A percentile compares a stretch with the other conserved stretches of the same genome.
Conservation (phyloP, 2,329 filamentous ascomycete species). For the Curvularia verruculosa region DNA sequence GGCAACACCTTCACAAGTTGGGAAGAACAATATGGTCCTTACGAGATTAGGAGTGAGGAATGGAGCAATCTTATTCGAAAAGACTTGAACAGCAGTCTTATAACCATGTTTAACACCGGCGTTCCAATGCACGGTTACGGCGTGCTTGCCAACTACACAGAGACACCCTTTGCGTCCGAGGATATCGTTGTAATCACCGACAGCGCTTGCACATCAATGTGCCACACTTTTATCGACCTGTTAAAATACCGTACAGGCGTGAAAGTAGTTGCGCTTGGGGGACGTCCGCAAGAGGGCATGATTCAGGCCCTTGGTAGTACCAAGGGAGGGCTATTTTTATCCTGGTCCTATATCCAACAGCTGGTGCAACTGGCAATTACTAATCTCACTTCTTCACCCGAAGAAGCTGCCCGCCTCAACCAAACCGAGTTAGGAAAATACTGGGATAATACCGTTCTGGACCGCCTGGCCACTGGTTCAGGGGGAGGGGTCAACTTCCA, state of each 20-base stretch:
- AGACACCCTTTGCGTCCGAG: slow-evolving; percentile 57
- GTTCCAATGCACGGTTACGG: slow-evolving; percentile 38
- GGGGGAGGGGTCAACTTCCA: neutral
- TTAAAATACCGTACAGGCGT: neutral
- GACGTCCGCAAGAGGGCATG: neutral
- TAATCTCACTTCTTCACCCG: neutral
- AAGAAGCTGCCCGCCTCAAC: neutral
- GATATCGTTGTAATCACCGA: slow-evolving; percentile 40
- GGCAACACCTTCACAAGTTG: too few relatives aligned
- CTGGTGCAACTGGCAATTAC: neutral
- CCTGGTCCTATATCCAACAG: neutral
- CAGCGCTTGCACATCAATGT: neutral
- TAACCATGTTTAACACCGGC: slow-evolving; percentile 41
- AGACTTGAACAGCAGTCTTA: slow-evolving; percentile 49
- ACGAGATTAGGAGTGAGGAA: slow-evolving; percentile 39
- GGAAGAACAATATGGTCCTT: too few relatives aligned
- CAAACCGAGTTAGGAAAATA: neutral
- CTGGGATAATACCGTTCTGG: neutral
- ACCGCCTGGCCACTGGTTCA: neutral
- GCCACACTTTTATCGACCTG: neutral
- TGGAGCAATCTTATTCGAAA: slow-evolving; percentile 65
- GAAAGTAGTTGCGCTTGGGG: neutral
- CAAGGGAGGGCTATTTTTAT: too few relatives aligned
- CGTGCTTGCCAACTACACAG: slow-evolving; percentile 51
- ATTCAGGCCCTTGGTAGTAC: neutral